Evolutionary conservation across 2,329 filamentous ascomycete species (phyloP).

Genomic region (Aspergillus luchuensis): DNA sequence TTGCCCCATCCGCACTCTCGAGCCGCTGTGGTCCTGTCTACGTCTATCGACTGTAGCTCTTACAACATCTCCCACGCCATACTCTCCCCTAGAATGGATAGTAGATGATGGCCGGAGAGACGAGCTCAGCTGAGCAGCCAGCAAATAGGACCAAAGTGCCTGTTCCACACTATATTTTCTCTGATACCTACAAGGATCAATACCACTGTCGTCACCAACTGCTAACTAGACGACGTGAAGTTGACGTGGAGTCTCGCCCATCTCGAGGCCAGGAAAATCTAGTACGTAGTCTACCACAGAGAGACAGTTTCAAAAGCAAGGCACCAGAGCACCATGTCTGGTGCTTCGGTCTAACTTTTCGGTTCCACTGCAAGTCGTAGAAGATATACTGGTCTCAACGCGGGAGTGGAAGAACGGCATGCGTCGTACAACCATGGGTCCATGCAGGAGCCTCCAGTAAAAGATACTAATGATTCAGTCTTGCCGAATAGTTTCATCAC

Average conservation of each 20-base stretch:
- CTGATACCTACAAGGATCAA: not conserved
- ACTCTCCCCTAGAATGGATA: no score
- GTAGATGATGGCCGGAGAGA: not conserved
- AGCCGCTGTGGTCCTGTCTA: not conserved
- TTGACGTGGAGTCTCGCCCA: not conserved
- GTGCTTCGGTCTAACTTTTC: not conserved
- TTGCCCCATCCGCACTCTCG: not conserved
- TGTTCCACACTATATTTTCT: not conserved
- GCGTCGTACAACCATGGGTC: slow-evolving; percentile 29
- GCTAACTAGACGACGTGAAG: not conserved
- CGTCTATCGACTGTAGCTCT: not conserved
- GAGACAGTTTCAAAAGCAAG: not conserved
- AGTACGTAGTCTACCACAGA: no score
- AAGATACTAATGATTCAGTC: slow-evolving; percentile 28
- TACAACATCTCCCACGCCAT: not conserved
- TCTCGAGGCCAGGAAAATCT: no score
- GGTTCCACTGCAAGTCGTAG: not conserved
- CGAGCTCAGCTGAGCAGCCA: not conserved
- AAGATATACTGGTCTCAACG: slow-evolving; percentile 16
- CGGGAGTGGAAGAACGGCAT: slow-evolving; percentile 21
- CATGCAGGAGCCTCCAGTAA: slow-evolving; percentile 6
- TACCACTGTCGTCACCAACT: not conserved
- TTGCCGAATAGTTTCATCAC: slow-evolving; percentile 37
- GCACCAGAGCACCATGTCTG: not conserved
- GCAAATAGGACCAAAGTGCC: not conserved